Conservation (phyloP, 2,329 filamentous ascomycete species). For the Trichoderma aggressivum region DNA sequence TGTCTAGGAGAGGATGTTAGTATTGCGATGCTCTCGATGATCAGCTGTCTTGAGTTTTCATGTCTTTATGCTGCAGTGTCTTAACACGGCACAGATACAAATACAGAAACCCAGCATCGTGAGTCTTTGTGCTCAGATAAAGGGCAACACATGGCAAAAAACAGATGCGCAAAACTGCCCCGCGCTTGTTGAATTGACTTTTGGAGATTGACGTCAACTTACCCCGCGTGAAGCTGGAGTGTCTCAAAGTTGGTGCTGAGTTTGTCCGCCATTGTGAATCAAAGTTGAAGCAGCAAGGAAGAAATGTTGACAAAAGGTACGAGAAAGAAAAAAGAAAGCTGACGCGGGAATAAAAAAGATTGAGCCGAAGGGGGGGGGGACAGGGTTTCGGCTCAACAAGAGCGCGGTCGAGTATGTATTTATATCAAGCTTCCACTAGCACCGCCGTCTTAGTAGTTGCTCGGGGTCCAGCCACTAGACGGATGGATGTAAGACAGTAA, state of each 20-base stretch:
- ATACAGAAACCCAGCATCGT: neutral
- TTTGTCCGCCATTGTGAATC: slow-evolving; percentile 36
- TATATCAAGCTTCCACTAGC: slow-evolving; percentile 7
- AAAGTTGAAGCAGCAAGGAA: slow-evolving; percentile 11
- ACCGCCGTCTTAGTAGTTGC: neutral
- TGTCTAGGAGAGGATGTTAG: slow-evolving; percentile 54
- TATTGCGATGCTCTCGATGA: neutral
- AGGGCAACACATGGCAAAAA: neutral
- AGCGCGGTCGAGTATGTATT: neutral
- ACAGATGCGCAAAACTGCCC: neutral
- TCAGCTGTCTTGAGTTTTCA: neutral
- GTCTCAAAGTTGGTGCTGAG: slow-evolving; percentile 71
- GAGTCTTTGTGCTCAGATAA: neutral
- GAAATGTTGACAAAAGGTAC: slow-evolving; percentile 18
- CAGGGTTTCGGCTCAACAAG: neutral
- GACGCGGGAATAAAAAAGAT: neutral
- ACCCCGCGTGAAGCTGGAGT: slow-evolving; percentile 82
- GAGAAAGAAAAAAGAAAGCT: slow-evolving; percentile 20
- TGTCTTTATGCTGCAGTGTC: neutral
- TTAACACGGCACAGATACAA: neutral
- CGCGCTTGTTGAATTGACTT: neutral
- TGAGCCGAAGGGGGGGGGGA: neutral
- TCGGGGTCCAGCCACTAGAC: slow-evolving; percentile 1
- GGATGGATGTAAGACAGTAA: neutral
- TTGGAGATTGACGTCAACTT: slow-evolving; percentile 31